Evolutionary conservation across 2,329 filamentous ascomycete species (phyloP), one percentile per base, ranked within the genome.

Genomic region (Cercospora sp.): DNA sequence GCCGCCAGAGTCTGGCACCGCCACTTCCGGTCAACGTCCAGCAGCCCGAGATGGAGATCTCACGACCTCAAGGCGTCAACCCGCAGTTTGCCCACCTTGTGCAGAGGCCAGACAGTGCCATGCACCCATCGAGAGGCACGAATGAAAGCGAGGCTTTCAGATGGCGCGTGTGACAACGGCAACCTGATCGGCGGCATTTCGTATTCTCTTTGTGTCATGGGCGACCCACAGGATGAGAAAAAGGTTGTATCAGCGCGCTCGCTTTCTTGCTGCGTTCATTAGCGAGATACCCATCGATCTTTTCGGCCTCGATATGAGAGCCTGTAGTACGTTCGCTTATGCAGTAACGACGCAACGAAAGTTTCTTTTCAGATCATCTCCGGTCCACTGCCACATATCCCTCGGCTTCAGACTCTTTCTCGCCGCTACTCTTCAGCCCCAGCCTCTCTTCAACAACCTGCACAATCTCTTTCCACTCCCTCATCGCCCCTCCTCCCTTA

Each of bases 401-500:
- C 48, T 51, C 51, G 1, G 10, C 16, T 26, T 64, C 45, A 33
- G 33, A 31, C 7, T 48, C 51, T 60, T 26, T 30, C 53, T 28
- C 53, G 55, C 65, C 23, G 20, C 42, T 58, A 28, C 60, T 53
- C 66, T 42, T 58, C 23, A 77, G 42, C 2, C 67, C 60, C 45
- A 79, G 62, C 33, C 73, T 74, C 30, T 84, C 77, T 76, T 91
- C 87, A 62, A 94, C 86, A 1, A 86, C 81, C 9, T 77, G 77
- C 9, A 95, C 91, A 77, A 97, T 91, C 67, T 90, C 85, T 67
- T 82, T 86, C 91, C 92, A 96, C 63, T 92, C 87, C 76, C 86
- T 87, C 94, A 97, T 97, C 1, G 88, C 93, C 3, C 93, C 93
- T 48, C 87, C 85, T 0, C 93, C 93, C 2, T 90, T 85, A 80